These are phyloP conservation scores for Claviceps capensis DNA, from an alignment of 2,329 filamentous ascomycete genomes.

Conservation along the genomic window DNA sequence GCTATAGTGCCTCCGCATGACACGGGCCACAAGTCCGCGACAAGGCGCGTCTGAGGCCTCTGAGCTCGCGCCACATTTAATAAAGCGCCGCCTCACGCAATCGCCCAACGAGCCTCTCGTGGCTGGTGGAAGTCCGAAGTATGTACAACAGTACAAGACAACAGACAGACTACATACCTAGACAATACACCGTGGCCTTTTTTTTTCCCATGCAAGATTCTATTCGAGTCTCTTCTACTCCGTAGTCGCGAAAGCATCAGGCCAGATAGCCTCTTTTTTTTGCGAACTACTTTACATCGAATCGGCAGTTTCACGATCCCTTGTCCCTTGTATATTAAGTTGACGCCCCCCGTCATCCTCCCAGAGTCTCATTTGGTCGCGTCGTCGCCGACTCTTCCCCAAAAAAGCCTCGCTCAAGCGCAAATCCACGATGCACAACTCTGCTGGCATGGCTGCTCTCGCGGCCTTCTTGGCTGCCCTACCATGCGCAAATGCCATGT, in stretches of 20 bases:
- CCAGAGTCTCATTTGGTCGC: not conserved
- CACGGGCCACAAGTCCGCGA: too few species aligned
- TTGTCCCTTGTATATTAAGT: not conserved
- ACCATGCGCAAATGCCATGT: slow-evolving; percentile 57
- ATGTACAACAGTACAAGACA: too few species aligned
- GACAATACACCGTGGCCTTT: slow-evolving; percentile 18
- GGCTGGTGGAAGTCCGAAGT: not conserved
- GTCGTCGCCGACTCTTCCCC: not conserved
- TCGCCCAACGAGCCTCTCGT: not conserved
- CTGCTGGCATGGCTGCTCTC: slow-evolving; percentile 30
- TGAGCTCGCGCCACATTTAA: slow-evolving; percentile 1
- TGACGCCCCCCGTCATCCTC: not conserved
- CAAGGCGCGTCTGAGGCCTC: too few species aligned
- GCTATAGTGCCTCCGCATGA: too few species aligned
- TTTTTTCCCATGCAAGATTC: slow-evolving; percentile 9
- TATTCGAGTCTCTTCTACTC: not conserved
- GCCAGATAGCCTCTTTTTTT: not conserved
- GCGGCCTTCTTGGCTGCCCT: slow-evolving; percentile 50
- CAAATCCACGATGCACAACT: slow-evolving; percentile 34
- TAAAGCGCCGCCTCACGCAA: too few species aligned
- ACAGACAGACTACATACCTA: too few species aligned
- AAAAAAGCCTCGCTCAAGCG: not conserved
- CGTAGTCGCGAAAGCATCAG: not conserved
- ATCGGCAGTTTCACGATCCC: not conserved
- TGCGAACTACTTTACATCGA: not conserved